Evolutionary conservation across 345 rosid genomes (phyloP).

Genomic region (Zanthoxylum bungeanum): DNA sequence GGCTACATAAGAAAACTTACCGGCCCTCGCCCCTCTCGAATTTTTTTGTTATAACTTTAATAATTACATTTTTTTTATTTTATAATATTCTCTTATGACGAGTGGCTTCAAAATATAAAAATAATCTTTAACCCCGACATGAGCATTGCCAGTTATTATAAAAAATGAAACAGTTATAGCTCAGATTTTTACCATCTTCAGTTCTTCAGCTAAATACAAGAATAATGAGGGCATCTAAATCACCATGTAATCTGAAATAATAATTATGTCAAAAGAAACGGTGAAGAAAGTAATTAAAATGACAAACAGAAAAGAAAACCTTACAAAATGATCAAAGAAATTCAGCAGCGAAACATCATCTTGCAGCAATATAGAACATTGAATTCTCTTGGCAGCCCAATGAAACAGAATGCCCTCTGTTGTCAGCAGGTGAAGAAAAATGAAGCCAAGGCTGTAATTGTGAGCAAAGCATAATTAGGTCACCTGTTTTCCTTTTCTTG

Average conservation of each 20-base stretch:
- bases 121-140: no score
- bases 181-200: no score
- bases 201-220: no score
- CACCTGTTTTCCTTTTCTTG: conserved; percentile 56
- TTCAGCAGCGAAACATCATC: conserved; percentile 14
- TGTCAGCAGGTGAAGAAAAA: not conserved
- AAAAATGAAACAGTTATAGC: not conserved
- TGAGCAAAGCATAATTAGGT: conserved; percentile 19
- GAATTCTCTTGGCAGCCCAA: not conserved
- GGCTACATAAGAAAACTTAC: no score
- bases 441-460: not conserved
- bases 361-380: conserved; percentile 2
- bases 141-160: no score
- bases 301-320: not conserved
- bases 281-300: not conserved
- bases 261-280: not conserved
- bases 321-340: not conserved
- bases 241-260: not conserved
- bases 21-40: no score
- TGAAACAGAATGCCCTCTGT: not conserved
- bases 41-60: no score
- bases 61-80: no score
- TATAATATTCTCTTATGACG: no score
- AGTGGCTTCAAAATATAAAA: no score
- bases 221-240: conserved; percentile 34